A percentile compares a stretch with the other conserved stretches of the same genome.
These are phyloP conservation scores for Aspergillus niger DNA, from an alignment of 2,329 filamentous ascomycete species.

Conservation along the genomic window DNA sequence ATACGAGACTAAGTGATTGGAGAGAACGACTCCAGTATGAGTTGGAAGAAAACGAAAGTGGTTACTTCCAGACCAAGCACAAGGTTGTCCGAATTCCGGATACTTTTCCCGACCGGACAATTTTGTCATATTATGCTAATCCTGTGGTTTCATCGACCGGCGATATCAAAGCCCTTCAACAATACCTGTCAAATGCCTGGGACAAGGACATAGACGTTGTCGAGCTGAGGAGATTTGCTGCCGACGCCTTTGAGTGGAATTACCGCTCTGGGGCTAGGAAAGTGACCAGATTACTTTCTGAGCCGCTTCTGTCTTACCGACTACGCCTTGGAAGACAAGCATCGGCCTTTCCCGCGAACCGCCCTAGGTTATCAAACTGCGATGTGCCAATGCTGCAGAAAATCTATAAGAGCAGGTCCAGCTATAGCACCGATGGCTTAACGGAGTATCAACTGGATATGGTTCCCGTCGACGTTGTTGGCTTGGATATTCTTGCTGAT, in stretches of 20 bases:
- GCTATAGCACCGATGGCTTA: slow-evolving; percentile 72
- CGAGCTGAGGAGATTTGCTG: slow-evolving; percentile 71
- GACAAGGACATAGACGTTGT: slow-evolving; percentile 64
- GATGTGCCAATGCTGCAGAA: slow-evolving; percentile 62
- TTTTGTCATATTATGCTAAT: slow-evolving; percentile 84
- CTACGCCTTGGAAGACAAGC: slow-evolving; percentile 41
- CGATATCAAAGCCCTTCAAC: slow-evolving; percentile 58
- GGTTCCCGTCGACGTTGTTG: slow-evolving; percentile 73
- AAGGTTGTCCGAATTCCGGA: slow-evolving; percentile 74
- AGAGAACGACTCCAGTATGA: slow-evolving; percentile 71
- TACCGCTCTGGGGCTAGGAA: slow-evolving; percentile 78
- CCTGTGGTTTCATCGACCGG: slow-evolving; percentile 72
- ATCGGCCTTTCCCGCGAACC: slow-evolving; percentile 32
- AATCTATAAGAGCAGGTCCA: slow-evolving; percentile 68
- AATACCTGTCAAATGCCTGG: slow-evolving; percentile 57
- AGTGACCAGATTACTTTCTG: slow-evolving; percentile 77
- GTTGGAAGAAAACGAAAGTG: slow-evolving; percentile 78
- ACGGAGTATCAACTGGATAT: slow-evolving; percentile 79
- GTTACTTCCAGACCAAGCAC: slow-evolving; percentile 76
- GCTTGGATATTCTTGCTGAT: slow-evolving; percentile 73
- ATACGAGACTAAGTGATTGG: slow-evolving; percentile 62
- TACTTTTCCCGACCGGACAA: slow-evolving; percentile 75
- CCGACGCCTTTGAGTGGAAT: slow-evolving; percentile 84
- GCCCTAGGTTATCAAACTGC: slow-evolving; percentile 43
- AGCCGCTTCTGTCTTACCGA: slow-evolving; percentile 70